phyloP scores from a whole-genome alignment of 169 alveolate species.

The Amoebophrya sp. region DNA sequence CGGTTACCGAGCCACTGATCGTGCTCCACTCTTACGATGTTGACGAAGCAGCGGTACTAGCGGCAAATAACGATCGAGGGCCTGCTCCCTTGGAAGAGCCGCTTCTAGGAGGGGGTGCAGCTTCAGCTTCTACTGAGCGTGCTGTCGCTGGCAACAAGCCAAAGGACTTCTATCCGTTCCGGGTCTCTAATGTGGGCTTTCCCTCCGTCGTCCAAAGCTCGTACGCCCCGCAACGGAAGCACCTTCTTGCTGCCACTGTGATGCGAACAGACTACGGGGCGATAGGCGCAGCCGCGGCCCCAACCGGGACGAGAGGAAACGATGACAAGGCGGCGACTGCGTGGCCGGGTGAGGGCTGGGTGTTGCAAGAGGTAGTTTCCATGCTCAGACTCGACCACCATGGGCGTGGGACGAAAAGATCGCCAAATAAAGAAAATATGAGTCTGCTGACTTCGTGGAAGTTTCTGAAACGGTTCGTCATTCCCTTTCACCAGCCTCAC shows the following conservation, averaged over 20 bases:
- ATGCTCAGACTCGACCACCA: not conserved
- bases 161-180: not conserved
- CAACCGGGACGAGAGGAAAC: not conserved
- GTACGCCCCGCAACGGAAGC: not conserved
- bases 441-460: not conserved
- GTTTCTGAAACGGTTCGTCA: not conserved
- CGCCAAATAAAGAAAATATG: not conserved
- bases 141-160: not conserved
- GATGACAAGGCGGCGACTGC: not conserved
- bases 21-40: not conserved
- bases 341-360: not conserved
- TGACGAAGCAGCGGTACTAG: not conserved
- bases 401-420: not conserved
- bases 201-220: not conserved
- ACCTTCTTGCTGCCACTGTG: not conserved
- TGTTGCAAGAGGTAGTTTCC: not conserved
- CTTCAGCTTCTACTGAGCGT: not conserved
- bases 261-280: no score
- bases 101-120: not conserved
- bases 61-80: not conserved
- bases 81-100: not conserved
- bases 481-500: not conserved
- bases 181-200: not conserved
- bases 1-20: not conserved
- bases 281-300: no score